phyloP scores from a whole-genome alignment of 2,329 filamentous ascomycete species.

The Sclerotinia borealis region DNA sequence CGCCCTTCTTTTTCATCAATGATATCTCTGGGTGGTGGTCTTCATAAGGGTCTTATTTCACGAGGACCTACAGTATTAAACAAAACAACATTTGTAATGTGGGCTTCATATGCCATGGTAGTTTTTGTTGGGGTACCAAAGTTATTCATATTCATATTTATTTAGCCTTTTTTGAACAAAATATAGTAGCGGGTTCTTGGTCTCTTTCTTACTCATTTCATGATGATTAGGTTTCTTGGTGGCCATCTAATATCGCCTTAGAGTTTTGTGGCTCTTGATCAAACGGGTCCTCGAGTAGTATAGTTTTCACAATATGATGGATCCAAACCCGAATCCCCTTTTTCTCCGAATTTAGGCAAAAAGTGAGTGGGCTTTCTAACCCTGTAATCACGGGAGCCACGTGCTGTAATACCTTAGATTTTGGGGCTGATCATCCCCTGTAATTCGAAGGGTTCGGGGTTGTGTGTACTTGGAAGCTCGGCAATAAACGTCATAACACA shows the following conservation, averaged over 20 bases:
- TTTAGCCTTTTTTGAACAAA: slow-evolving; percentile 6
- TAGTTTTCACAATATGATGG: too few relatives aligned
- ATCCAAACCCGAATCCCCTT: background rate
- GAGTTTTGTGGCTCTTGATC: background rate
- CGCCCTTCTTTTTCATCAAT: slow-evolving; percentile 16
- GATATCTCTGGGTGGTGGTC: slow-evolving; percentile 16
- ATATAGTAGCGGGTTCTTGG: background rate
- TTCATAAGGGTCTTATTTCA: background rate
- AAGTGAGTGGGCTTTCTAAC: too few relatives aligned
- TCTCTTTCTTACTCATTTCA: background rate
- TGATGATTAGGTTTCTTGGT: background rate
- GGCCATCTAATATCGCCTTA: too few relatives aligned
- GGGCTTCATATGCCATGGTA: slow-evolving; percentile 17
- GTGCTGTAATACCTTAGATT: too few relatives aligned
- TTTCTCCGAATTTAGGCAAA: too few relatives aligned
- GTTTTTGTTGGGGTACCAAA: slow-evolving; percentile 15
- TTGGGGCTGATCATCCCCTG: too few relatives aligned
- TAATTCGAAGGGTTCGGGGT: too few relatives aligned
- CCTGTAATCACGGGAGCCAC: too few relatives aligned
- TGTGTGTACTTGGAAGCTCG: too few relatives aligned
- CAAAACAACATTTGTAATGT: slow-evolving; percentile 27
- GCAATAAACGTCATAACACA: too few relatives aligned
- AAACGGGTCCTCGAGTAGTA: too few relatives aligned
- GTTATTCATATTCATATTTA: slow-evolving; percentile 9
- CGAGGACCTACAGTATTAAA: slow-evolving; percentile 1